Conservation (phyloP, 2,329 filamentous ascomycete genomes). For the Dryadomyces sulphureus region DNA sequence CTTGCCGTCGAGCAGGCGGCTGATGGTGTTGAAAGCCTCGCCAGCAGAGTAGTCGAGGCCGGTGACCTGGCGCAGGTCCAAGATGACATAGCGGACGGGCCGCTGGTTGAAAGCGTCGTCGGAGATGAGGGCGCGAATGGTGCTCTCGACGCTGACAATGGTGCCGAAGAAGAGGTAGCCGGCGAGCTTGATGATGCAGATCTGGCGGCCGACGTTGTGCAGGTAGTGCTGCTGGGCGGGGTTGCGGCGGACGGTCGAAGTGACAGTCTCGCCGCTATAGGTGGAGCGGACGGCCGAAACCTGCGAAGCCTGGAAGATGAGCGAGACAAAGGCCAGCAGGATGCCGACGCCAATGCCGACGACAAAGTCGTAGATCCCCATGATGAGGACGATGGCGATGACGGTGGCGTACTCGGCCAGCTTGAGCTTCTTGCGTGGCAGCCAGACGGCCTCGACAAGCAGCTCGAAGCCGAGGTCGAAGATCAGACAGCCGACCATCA, state of each 20-base stretch:
- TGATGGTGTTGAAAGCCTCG: conserved; percentile 87
- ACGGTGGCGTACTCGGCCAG: conserved; percentile 81
- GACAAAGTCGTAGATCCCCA: conserved; percentile 96
- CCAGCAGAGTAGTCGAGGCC: conserved; percentile 93
- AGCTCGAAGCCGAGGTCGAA: conserved; percentile 91
- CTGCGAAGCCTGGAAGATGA: conserved; percentile 81
- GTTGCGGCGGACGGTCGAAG: conserved; percentile 84
- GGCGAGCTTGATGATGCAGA: conserved; percentile 78
- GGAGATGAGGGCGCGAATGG: conserved; percentile 67
- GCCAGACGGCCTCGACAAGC: conserved; percentile 73
- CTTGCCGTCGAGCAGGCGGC: conserved; percentile 63
- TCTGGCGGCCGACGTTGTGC: conserved; percentile 71
- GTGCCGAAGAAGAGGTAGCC: conserved; percentile 98
- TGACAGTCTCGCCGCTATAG: conserved; percentile 80
- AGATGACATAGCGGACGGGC: conserved; percentile 77
- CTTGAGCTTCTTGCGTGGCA: conserved; percentile 79
- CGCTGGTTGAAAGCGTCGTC: conserved; percentile 63
- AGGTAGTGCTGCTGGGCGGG: conserved; percentile 80
- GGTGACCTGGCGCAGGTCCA: conserved; percentile 80
- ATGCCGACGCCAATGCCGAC: conserved; percentile 87
- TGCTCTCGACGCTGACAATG: conserved; percentile 86
- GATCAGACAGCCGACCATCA: conserved; percentile 91
- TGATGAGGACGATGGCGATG: conserved; percentile 77
- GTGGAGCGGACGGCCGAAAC: conserved; percentile 78
- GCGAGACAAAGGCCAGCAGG: conserved; percentile 75